Conservation (phyloP, 371 early-diverging fungal genomes). For the Apophysomyces variabilis region DNA sequence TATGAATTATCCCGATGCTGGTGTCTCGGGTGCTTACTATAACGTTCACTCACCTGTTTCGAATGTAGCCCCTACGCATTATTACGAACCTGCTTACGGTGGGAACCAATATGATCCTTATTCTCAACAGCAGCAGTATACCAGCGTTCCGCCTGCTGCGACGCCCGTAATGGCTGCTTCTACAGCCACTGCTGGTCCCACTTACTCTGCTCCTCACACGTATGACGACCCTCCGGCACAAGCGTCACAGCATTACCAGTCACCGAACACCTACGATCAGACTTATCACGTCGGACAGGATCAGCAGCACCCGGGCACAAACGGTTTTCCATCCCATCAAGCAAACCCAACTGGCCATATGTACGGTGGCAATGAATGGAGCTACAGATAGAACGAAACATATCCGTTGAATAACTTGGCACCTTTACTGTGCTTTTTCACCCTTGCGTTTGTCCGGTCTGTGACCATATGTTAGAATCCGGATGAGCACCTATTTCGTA, state of each 20-base stretch:
- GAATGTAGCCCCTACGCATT: conserved; percentile 17
- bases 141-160: neutral
- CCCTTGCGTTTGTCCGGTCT: neutral
- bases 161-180: neutral
- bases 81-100: conserved; percentile 24
- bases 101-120: conserved; percentile 24
- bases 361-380: conserved; percentile 12
- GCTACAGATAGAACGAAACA: conserved; percentile 14
- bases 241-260: conserved; percentile 6
- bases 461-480: neutral
- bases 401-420: neutral
- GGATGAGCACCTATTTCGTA: neutral
- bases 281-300: neutral
- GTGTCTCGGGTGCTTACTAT: conserved; percentile 34
- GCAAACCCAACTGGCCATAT: neutral
- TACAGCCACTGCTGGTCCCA: conserved; percentile 7
- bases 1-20: conserved; percentile 33
- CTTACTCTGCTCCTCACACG: conserved; percentile 27
- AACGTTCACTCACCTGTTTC: conserved; percentile 13
- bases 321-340: neutral
- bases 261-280: conserved; percentile 1
- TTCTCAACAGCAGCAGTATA: conserved; percentile 7
- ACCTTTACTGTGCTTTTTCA: neutral
- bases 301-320: neutral
- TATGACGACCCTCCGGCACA: conserved; percentile 27